Base-by-base conservation (phyloP, 1,284 basidiomycete species). In the Cryptococcus sp. region DNA sequence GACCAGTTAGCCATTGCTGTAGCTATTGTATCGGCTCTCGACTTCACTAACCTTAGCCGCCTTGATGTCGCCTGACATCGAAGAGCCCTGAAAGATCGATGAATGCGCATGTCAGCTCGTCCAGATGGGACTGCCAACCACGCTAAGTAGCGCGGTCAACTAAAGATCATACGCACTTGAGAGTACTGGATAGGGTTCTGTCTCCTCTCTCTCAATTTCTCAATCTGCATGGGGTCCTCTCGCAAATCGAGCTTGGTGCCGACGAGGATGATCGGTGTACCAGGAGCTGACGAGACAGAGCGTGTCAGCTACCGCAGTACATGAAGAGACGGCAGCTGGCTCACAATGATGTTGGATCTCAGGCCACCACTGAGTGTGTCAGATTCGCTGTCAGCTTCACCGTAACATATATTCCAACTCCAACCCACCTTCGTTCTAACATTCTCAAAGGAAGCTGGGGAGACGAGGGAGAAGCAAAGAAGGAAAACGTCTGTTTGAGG, bases 401-500 rank as follows among this genome's bases (percentile, higher is more conserved):
- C 13, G 8, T 5, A 13, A 35, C 13, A 19, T 45, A 15, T 13
- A 22, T 15, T 35, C 3, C 39, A 35, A 5, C 20, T 1, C 25
- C 16, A 22, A 52, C 64, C 56, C 50, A 91, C 92, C 85, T 98
- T 98, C 69, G 93, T 96, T 80, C 90, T 87, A 61, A 99, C 93
- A 84, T 99, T 99, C 82, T 99, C 96, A 77, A 93, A 99, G 80
- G 89, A 92, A 23, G 96, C 92, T 35, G 96, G 96, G 71, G 90
- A 93, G 74, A 97, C 94, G 64, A 98, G 85, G 48, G 93, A 96
- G 84, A 99, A 99, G 80, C 96, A 99, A 78, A 99, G 93, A 76
- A 99, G 84, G 83, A 99, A 99, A 41, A 99, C 93, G 78, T 99
- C 96, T 53, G 96, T 99, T 81, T 99, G 96, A 8, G 96, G 96